Percentiles rank a stretch among this genome's conserved stretches.
Conservation (phyloP, 2,329 filamentous ascomycete genomes). For the Atkinsonella hypoxylon region DNA sequence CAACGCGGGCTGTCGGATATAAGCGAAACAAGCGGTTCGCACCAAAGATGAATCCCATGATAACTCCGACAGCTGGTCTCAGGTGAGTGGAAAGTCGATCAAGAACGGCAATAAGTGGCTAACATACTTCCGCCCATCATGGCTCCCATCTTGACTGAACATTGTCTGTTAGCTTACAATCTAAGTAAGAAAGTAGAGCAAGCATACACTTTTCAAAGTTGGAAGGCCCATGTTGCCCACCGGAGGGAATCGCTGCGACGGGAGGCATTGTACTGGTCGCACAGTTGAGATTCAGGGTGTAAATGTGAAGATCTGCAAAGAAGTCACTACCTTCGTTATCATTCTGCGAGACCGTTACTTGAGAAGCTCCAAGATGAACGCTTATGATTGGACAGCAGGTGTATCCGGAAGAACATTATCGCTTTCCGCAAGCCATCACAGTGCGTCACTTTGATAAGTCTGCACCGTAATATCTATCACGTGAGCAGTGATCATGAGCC, state of each 20-base stretch:
- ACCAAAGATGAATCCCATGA: slow-evolving; percentile 98
- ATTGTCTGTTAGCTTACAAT: slow-evolving; percentile 1
- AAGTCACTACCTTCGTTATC: not conserved
- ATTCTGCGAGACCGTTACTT: not conserved
- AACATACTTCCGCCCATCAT: slow-evolving; percentile 96
- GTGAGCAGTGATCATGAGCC: slow-evolving; percentile 22
- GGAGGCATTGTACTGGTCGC: slow-evolving; percentile 23
- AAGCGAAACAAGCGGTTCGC: slow-evolving; percentile 16
- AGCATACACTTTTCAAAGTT: slow-evolving; percentile 42
- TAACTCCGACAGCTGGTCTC: slow-evolving; percentile 70
- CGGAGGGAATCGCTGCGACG: slow-evolving; percentile 24
- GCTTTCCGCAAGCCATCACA: slow-evolving; percentile 15
- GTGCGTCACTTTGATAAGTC: slow-evolving; percentile 7
- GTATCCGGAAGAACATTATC: slow-evolving; percentile 17
- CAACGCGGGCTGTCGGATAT: not conserved
- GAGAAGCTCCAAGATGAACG: not conserved
- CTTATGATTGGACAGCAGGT: slow-evolving; percentile 15
- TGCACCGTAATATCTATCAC: slow-evolving; percentile 22
- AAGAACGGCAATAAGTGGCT: not conserved
- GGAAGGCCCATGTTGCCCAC: slow-evolving; percentile 35
- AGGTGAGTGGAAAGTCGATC: slow-evolving; percentile 18
- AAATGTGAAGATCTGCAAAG: not conserved
- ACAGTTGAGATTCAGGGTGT: not conserved
- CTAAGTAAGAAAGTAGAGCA: not conserved
- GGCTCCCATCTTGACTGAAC: slow-evolving; percentile 71